These are phyloP conservation scores for Talaromyces funiculosus DNA, from an alignment of 2,329 filamentous ascomycete species.

Conservation along the genomic window DNA sequence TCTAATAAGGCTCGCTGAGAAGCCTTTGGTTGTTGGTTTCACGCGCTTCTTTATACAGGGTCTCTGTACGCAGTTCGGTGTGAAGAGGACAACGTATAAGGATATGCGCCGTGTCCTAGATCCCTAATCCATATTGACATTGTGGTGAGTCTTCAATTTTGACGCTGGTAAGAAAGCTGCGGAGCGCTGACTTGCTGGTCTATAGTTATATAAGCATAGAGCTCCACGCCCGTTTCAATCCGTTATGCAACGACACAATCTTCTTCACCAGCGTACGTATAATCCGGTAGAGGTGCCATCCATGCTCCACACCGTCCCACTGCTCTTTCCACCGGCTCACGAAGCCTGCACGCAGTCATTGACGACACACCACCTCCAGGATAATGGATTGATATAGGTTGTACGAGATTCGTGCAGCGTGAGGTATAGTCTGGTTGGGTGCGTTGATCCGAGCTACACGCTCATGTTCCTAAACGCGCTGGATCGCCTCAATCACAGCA, in stretches of 20 bases:
- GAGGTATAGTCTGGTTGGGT: background rate
- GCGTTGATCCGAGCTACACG: background rate
- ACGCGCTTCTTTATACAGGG: background rate
- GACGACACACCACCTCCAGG: background rate
- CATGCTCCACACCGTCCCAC: background rate
- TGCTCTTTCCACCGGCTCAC: background rate
- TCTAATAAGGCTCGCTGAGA: background rate
- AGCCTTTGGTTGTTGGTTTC: background rate
- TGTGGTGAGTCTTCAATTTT: background rate
- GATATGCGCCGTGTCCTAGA: background rate
- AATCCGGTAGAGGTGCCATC: background rate
- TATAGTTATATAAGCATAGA: background rate
- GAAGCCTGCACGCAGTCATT: background rate
- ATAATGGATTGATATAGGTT: background rate
- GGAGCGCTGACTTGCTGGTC: background rate
- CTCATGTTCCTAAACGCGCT: slow-evolving; percentile 3
- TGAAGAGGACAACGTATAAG: background rate
- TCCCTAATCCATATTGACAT: background rate
- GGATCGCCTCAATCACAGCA: background rate
- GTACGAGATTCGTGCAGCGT: background rate
- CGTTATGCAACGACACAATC: background rate
- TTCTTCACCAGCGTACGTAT: background rate
- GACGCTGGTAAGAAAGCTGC: background rate
- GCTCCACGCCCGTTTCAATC: background rate
- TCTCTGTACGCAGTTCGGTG: background rate